Evolutionary conservation across 495 filamentous ascomycete genomes (phyloP), one percentile per base, ranked within the genome.

Genomic region (Hypoxylon subgilvum): DNA sequence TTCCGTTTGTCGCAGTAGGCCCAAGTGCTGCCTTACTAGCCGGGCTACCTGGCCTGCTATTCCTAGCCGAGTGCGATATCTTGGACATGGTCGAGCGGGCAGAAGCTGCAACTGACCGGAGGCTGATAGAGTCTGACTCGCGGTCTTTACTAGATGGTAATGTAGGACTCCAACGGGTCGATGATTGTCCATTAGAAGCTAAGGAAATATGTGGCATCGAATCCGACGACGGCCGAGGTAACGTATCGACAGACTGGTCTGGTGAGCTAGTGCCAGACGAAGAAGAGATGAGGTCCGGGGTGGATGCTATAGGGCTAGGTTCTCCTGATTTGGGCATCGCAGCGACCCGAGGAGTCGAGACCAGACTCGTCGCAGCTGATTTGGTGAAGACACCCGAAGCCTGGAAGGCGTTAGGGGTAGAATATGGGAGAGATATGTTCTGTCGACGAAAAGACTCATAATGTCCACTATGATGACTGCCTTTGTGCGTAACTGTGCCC

Each of bases 391-490:
- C 84, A 2, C 84, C 87, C 6, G 85, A 86, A 5, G 82, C 76
- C 38, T 87, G 85, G 72, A 92, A 90, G 0, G 83, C 82, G 67
- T 88, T 84, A 0, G 90, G 89, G 0, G 91, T 97, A 0, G 91
- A 90, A 63, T 84, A 97, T 1, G 84, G 77, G 39, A 72, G 71
- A 44, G 80, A 86, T 30, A 87, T 68, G 51, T 86, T 85, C 70
- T 97, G 96, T n/a, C 94, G 83, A 22, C 94, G 83, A 73, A 97
- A 97, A 1, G 92, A 90, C 69, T 99, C 94, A 72, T 99, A 99
- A 69, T 99, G 94, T 1, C 94, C 94, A 53, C 90, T 96, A 63
- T 96, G 86, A 73, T 99, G 94, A 54, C 88, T 95, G 14, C 94
- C 94, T 67, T 96, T 96, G 68, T 99, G 94, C 21, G 89, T 94